These are phyloP conservation scores for Clonostachys sp. DNA, from an alignment of 2,329 filamentous ascomycete genomes.

Conservation along the genomic window DNA sequence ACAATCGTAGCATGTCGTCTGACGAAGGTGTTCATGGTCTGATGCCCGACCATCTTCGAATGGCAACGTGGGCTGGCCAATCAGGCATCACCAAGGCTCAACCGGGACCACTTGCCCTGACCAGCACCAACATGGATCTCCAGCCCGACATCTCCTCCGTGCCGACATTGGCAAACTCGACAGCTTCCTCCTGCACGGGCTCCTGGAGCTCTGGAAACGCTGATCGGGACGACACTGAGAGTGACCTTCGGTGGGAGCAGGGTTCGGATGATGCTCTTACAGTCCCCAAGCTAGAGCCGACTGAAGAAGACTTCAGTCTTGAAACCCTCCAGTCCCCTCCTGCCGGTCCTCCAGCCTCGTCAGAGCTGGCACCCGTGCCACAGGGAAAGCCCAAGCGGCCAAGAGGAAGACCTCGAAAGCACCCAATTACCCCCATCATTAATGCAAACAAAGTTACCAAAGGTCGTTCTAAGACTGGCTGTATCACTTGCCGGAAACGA, in stretches of 20 bases:
- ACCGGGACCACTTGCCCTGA: slow-evolving; percentile 46
- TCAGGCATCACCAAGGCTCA: slow-evolving; percentile 21
- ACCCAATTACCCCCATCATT: slow-evolving; percentile 58
- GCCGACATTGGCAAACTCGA: slow-evolving; percentile 37
- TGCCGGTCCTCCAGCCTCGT: slow-evolving; percentile 8
- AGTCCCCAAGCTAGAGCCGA: slow-evolving; percentile 51
- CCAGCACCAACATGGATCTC: slow-evolving; percentile 44
- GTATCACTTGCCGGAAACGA: slow-evolving; percentile 61
- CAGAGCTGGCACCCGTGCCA: slow-evolving; percentile 11
- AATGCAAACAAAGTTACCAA: slow-evolving; percentile 69
- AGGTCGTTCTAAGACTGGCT: slow-evolving; percentile 67
- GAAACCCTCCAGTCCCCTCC: slow-evolving; percentile 43
- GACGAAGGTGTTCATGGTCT: slow-evolving; percentile 28
- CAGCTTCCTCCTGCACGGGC: slow-evolving; percentile 38
- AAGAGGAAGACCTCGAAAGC: slow-evolving; percentile 78
- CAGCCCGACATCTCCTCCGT: slow-evolving; percentile 29
- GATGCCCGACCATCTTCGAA: not conserved
- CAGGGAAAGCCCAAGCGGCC: slow-evolving; percentile 54
- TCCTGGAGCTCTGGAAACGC: slow-evolving; percentile 37
- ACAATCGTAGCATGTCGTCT: slow-evolving; percentile 37
- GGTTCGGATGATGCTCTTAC: slow-evolving; percentile 37
- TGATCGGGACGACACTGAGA: slow-evolving; percentile 29
- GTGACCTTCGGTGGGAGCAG: slow-evolving; percentile 42
- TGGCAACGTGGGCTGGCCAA: slow-evolving; percentile 14
- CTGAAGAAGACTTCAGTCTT: slow-evolving; percentile 51